Evolutionary conservation across 176 grass and related monocot genomes (phyloP).

Genomic region (Cenchrus americanus): DNA sequence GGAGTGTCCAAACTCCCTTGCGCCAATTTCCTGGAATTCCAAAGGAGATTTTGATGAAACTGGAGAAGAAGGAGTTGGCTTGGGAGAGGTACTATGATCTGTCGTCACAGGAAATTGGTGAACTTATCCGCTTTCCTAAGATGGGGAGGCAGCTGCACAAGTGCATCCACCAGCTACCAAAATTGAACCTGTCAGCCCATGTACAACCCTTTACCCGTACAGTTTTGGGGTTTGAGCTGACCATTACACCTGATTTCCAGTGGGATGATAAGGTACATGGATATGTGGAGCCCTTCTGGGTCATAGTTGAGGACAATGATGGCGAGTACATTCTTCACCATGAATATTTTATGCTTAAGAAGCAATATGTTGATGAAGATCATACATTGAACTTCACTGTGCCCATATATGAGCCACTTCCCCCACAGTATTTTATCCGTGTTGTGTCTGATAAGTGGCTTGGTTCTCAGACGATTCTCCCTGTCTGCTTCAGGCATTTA

Average conservation of each 20-base stretch:
- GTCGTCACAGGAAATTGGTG: slow-evolving; percentile 94
- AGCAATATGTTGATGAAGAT: slow-evolving; percentile 92
- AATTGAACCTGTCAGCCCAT: slow-evolving; percentile 89
- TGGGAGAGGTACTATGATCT: slow-evolving; percentile 97
- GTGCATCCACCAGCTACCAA: slow-evolving; percentile 93
- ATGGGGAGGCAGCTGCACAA: slow-evolving; percentile 82
- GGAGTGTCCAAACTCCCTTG: slow-evolving; percentile 91
- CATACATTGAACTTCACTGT: slow-evolving; percentile 92
- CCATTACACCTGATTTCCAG: slow-evolving; percentile 91
- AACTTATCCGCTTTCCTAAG: slow-evolving; percentile 78
- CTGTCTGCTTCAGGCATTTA: slow-evolving; percentile 90
- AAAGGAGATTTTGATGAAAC: slow-evolving; percentile 94
- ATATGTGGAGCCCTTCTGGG: slow-evolving; percentile 95
- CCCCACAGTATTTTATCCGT: slow-evolving; percentile 96
- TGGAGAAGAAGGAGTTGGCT: slow-evolving; percentile 94
- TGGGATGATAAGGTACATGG: slow-evolving; percentile 97
- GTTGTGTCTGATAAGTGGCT: slow-evolving; percentile 85
- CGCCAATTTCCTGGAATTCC: slow-evolving; percentile 92
- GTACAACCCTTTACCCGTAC: slow-evolving; percentile 91
- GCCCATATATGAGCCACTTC: slow-evolving; percentile 88
- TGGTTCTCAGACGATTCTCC: too few species aligned
- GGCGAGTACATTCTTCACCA: slow-evolving; percentile 96
- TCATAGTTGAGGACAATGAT: slow-evolving; percentile 99
- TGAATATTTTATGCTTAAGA: slow-evolving; percentile 98
- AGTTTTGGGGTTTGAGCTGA: slow-evolving; percentile 83